Conservation (phyloP, 768 basidiomycete genomes). For the Lactarius akahatsu region DNA sequence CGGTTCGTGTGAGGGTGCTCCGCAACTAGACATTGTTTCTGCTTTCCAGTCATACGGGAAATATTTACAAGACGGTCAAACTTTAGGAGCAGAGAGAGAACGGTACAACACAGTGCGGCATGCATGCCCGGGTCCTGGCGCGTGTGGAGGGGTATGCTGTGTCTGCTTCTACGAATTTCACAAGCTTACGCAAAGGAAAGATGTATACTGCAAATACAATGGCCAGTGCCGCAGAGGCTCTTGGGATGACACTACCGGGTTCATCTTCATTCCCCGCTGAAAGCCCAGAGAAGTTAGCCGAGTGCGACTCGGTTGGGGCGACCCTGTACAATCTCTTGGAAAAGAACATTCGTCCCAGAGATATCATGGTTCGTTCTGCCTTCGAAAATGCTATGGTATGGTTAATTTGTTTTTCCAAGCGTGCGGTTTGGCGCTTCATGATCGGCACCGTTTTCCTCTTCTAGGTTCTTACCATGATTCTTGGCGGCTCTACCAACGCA, state of each 20-base stretch:
- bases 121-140: constrained; percentile 96
- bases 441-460: neutral
- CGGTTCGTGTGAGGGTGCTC: constrained; percentile 85
- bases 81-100: constrained; percentile 74
- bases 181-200: constrained; percentile 41
- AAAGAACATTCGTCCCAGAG: constrained; percentile 87
- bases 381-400: constrained; percentile 97
- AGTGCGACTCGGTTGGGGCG: constrained; percentile 77
- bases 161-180: constrained; percentile 1
- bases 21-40: constrained; percentile 91
- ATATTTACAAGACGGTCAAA: constrained; percentile 87
- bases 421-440: constrained; percentile 1
- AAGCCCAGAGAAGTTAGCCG: constrained; percentile 81
- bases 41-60: constrained; percentile 98
- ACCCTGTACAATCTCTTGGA: constrained; percentile 87
- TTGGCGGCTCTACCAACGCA: constrained; percentile 97
- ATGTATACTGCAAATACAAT: constrained; percentile 99
- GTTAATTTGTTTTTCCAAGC: constrained; percentile 20
- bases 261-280: constrained; percentile 97
- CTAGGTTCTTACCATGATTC: constrained; percentile 92
- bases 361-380: constrained; percentile 96
- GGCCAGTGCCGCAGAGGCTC: constrained; percentile 91
- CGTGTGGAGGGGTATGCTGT: constrained; percentile 83
- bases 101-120: constrained; percentile 87
- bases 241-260: constrained; percentile 96